phyloP scores from a whole-genome alignment of 495 filamentous ascomycete species.

The Penicillium samsonianum region DNA sequence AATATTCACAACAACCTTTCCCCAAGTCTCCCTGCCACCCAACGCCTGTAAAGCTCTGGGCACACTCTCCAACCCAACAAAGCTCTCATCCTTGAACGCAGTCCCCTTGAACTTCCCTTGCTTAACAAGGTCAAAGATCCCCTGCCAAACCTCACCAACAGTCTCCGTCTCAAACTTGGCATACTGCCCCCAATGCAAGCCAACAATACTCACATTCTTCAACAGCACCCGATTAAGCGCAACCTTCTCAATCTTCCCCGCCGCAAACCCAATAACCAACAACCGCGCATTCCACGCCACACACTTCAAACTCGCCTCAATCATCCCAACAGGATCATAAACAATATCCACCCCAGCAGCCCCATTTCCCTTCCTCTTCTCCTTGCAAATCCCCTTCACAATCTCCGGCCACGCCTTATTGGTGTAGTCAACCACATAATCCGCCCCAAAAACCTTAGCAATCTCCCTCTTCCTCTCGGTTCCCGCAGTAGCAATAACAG shows the following conservation, averaged over 20 bases:
- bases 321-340: constrained; percentile 86
- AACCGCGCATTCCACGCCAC: constrained; percentile 88
- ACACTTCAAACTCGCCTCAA: constrained; percentile 82
- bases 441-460: constrained; percentile 77
- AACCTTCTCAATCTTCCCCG: constrained; percentile 85
- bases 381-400: constrained; percentile 66
- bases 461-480: constrained; percentile 75
- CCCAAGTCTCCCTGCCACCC: constrained; percentile 84
- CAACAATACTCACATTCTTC: constrained; percentile 91
- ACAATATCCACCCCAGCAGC: constrained; percentile 80
- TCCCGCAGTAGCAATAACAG: constrained; percentile 85
- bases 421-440: constrained; percentile 77
- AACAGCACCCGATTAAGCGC: constrained; percentile 87
- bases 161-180: constrained; percentile 68
- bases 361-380: constrained; percentile 58
- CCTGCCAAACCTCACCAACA: constrained; percentile 75
- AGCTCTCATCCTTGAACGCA: constrained; percentile 77
- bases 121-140: constrained; percentile 72
- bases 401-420: constrained; percentile 70
- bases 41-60: constrained; percentile 74
- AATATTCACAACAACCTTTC: constrained; percentile 91
- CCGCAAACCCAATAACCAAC: constrained; percentile 88
- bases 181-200: constrained; percentile 91
- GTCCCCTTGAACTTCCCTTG: constrained; percentile 81
- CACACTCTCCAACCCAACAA: constrained; percentile 78